phyloP scores from a whole-genome alignment of 352 stramenopile species.

The Pythium aristosporum region DNA sequence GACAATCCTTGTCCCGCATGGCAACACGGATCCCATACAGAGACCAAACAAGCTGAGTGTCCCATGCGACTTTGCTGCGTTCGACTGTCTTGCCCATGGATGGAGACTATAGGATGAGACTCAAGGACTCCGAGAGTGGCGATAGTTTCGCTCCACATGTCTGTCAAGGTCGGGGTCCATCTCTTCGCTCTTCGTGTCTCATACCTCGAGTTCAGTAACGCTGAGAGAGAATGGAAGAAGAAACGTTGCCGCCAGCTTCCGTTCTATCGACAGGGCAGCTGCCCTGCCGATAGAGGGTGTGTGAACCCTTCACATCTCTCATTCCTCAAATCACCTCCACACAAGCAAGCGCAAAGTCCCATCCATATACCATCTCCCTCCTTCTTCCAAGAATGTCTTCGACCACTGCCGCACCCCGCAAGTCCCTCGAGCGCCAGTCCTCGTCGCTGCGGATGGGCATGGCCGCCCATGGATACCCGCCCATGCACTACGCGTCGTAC shows the following conservation, averaged over 20 bases:
- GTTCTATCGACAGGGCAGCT: no score
- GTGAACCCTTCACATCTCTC: background rate
- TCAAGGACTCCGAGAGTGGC: background rate
- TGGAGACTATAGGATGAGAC: background rate
- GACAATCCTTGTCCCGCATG: no score
- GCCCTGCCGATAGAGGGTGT: no score
- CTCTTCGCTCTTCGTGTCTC: background rate
- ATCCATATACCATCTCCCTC: background rate
- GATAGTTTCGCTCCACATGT: background rate
- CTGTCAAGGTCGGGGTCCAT: background rate
- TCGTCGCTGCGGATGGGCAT: background rate
- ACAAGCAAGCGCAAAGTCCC: background rate
- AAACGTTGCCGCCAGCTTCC: no score
- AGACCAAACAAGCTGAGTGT: background rate
- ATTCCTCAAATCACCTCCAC: constrained; percentile 2
- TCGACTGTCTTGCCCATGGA: background rate
- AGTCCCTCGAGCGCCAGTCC: constrained; percentile 5
- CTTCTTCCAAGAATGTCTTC: background rate
- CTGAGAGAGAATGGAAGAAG: background rate
- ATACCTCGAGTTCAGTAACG: background rate
- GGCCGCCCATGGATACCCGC: constrained; percentile 5
- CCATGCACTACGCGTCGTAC: constrained; percentile 5
- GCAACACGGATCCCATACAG: no score
- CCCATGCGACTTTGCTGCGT: background rate
- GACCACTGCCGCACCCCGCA: background rate